Conservation (phyloP, 2,329 filamentous ascomycete genomes). For the Apiospora marii region DNA sequence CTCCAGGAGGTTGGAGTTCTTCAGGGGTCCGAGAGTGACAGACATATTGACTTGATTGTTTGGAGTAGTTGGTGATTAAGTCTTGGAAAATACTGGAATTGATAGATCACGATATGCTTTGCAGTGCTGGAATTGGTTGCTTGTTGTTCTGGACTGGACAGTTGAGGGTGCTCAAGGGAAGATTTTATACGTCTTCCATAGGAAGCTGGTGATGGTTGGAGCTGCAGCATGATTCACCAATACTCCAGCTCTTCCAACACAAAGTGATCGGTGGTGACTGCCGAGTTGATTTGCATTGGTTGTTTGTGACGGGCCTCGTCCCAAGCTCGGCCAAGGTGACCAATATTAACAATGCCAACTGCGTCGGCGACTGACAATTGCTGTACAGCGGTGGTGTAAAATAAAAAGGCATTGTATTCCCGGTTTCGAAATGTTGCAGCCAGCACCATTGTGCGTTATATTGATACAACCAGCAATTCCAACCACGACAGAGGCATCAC, state of each 20-base stretch:
- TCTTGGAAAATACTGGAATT: neutral
- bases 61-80: neutral
- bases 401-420: too few species aligned
- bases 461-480: neutral
- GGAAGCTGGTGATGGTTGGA: neutral
- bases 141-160: neutral
- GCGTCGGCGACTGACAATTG: neutral
- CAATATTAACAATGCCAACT: too few species aligned
- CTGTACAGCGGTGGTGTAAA: neutral
- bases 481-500: neutral
- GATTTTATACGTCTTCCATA: neutral
- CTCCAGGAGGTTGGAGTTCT: slow-evolving; percentile 12
- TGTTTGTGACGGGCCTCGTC: neutral
- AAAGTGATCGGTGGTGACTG: neutral
- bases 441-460: neutral
- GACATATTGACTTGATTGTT: neutral
- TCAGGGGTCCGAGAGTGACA: slow-evolving; percentile 11
- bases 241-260: neutral
- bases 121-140: neutral
- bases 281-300: neutral
- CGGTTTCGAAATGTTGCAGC: neutral
- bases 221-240: neutral
- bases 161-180: neutral
- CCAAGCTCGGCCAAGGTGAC: neutral
- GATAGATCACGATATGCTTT: neutral